Conservation (phyloP, 768 basidiomycete genomes). For the Kwoniella bestiolae region DNA sequence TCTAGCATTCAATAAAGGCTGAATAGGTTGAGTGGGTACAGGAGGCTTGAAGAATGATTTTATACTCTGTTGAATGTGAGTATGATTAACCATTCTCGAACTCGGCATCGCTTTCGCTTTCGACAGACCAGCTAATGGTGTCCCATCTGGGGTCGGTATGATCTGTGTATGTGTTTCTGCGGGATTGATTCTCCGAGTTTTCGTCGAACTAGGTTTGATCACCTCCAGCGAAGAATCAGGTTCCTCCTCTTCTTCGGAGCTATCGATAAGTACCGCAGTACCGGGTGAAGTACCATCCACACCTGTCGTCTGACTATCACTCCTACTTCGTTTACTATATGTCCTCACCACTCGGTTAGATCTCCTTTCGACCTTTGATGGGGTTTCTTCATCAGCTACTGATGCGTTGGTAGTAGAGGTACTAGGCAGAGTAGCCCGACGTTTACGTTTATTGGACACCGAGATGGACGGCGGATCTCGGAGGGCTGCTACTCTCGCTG, state of each 20-base stretch:
- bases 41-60: slow-evolving; percentile 4
- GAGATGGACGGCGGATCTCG: slow-evolving; percentile 24
- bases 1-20: background rate
- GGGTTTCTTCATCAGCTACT: background rate
- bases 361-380: background rate
- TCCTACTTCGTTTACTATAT: slow-evolving; percentile 10
- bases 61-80: slow-evolving; percentile 6
- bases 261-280: background rate
- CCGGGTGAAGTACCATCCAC: background rate
- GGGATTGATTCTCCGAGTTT: background rate
- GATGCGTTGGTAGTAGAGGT: background rate
- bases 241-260: background rate
- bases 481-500: slow-evolving; percentile 37
- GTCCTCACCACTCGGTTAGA: slow-evolving; percentile 9
- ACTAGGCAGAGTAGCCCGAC: background rate
- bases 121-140: no score
- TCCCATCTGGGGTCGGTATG: no score
- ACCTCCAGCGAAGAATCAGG: background rate
- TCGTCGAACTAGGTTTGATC: background rate
- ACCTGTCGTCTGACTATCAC: background rate
- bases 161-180: background rate
- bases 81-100: background rate
- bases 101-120: background rate
- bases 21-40: background rate
- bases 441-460: slow-evolving; percentile 7